phyloP scores from a whole-genome alignment of 768 basidiomycete species.

The Gloeophyllum trabeum region DNA sequence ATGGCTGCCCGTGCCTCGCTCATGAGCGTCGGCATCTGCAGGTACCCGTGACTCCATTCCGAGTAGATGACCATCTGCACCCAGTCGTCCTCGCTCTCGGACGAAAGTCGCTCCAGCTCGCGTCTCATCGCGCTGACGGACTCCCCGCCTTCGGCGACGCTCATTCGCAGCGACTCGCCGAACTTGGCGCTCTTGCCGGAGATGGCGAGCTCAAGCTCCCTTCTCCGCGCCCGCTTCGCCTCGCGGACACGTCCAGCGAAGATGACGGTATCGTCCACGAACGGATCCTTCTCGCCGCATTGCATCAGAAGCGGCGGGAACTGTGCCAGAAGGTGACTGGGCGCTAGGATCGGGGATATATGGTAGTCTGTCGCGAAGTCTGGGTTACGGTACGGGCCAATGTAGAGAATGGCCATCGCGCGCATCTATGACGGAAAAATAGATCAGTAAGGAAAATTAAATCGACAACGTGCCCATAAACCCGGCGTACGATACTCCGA shows the following conservation, averaged over 20 bases:
- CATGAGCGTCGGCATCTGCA: conserved; percentile 90
- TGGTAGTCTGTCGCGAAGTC: conserved; percentile 94
- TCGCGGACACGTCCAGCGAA: conserved; percentile 93
- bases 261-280: conserved; percentile 96
- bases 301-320: conserved; percentile 93
- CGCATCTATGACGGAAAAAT: conserved; percentile 66
- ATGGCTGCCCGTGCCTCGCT: conserved; percentile 70
- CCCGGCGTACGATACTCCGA: neutral
- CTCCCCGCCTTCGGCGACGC: conserved; percentile 20
- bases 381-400: conserved; percentile 88
- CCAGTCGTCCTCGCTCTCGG: conserved; percentile 87
- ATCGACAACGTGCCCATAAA: neutral
- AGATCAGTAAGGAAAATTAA: conserved; percentile 4
- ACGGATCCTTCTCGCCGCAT: conserved; percentile 88
- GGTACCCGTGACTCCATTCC: conserved; percentile 95
- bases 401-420: conserved; percentile 96
- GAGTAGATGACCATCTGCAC: conserved; percentile 88
- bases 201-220: conserved; percentile 54
- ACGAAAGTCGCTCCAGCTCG: conserved; percentile 48
- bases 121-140: conserved; percentile 30
- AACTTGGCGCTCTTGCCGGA: conserved; percentile 52
- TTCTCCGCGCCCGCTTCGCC: conserved; percentile 78
- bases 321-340: conserved; percentile 70
- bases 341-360: conserved; percentile 90
- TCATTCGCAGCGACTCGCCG: conserved; percentile 58